phyloP scores from a whole-genome alignment of 2,329 filamentous ascomycete genomes.

The Aspergillaceae sp. region DNA sequence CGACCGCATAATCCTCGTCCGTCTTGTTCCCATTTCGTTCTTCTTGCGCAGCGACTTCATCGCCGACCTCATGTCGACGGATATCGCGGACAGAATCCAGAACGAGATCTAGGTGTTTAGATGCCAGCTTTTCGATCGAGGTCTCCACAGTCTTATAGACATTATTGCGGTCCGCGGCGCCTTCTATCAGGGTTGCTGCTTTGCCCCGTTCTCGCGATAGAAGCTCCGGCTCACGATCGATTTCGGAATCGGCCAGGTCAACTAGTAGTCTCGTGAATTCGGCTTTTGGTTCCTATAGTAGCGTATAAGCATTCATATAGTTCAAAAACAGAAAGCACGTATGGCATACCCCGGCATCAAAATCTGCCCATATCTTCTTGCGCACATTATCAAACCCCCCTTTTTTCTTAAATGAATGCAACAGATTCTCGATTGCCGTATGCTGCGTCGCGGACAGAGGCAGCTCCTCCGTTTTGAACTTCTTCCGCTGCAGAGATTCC shows the following conservation, averaged over 20 bases:
- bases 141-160: conserved; percentile 52
- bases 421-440: conserved; percentile 50
- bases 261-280: conserved; percentile 46
- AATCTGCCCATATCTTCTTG: conserved; percentile 53
- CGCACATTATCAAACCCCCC: conserved; percentile 56
- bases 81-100: conserved; percentile 49
- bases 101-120: conserved; percentile 46
- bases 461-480: conserved; percentile 53
- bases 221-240: conserved; percentile 53
- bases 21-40: conserved; percentile 48
- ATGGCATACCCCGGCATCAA: conserved; percentile 43
- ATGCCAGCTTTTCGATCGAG: conserved; percentile 47
- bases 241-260: conserved; percentile 51
- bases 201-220: conserved; percentile 54
- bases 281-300: conserved; percentile 42
- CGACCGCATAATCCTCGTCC: conserved; percentile 51
- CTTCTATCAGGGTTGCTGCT: conserved; percentile 55
- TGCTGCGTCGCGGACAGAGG: conserved; percentile 52
- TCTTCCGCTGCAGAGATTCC: conserved; percentile 33
- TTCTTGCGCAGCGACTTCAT: conserved; percentile 47
- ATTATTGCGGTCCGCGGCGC: conserved; percentile 54
- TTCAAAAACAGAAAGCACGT: conserved; percentile 1
- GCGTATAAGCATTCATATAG: neutral
- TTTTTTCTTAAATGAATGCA: conserved; percentile 59
- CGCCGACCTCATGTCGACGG: conserved; percentile 50